phyloP scores from a whole-genome alignment of 2,329 filamentous ascomycete genomes.

The Emericellopsis cladophorae region DNA sequence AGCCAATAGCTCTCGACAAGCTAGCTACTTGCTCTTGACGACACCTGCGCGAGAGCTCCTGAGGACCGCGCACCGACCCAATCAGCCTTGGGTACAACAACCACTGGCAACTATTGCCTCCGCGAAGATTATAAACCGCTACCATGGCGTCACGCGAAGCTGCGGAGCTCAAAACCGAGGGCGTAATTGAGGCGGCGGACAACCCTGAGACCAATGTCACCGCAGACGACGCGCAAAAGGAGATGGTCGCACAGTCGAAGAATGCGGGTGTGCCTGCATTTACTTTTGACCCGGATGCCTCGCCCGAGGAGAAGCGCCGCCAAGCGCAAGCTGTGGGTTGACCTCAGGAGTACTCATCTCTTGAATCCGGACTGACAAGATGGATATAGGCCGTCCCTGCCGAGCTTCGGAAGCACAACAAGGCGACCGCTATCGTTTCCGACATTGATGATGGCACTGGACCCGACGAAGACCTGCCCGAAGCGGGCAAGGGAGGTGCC shows the following conservation, averaged over 20 bases:
- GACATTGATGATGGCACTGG: conserved; percentile 63
- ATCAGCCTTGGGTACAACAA: no score
- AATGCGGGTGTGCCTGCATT: conserved; percentile 71
- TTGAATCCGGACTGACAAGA: neutral
- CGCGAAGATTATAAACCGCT: conserved; percentile 5
- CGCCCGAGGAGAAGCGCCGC: conserved; percentile 69
- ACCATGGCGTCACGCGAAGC: conserved; percentile 21
- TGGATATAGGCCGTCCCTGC: conserved; percentile 19
- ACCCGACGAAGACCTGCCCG: conserved; percentile 64
- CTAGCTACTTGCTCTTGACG: no score
- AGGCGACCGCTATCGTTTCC: conserved; percentile 60
- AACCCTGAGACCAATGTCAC: conserved; percentile 57
- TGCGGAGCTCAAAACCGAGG: conserved; percentile 68
- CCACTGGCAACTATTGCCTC: neutral
- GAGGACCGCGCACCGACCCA: no score
- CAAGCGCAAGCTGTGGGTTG: conserved; percentile 60
- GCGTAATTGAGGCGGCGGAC: conserved; percentile 62
- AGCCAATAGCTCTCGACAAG: no score
- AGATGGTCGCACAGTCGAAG: conserved; percentile 64
- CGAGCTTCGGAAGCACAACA: conserved; percentile 28
- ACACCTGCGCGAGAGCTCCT: no score
- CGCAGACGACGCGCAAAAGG: conserved; percentile 58
- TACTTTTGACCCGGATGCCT: conserved; percentile 78
- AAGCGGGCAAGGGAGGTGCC: conserved; percentile 58
- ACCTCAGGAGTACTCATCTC: neutral